A percentile compares a stretch with the other conserved stretches of the same genome.
These are phyloP conservation scores for Cornus controversa DNA, from an alignment of 148 eudicot genomes.

Conservation along the genomic window DNA sequence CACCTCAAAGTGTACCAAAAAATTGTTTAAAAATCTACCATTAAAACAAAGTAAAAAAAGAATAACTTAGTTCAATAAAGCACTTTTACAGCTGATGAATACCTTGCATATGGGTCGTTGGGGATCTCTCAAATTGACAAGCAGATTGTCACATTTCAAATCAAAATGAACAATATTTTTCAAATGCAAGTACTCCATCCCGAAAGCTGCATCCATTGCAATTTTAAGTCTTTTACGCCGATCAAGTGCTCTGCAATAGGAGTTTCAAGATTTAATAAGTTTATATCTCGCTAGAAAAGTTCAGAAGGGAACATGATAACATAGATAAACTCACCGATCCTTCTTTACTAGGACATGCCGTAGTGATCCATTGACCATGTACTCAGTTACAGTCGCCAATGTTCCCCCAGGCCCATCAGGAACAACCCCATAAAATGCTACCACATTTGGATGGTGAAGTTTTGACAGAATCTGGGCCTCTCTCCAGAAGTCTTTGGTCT, in stretches of 20 bases:
- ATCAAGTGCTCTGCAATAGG: conserved; percentile 46
- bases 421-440: conserved; percentile 96
- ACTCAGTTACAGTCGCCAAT: conserved; percentile 92
- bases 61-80: background rate
- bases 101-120: conserved; percentile 97
- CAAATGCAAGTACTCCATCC: conserved; percentile 70
- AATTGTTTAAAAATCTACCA: background rate
- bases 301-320: background rate
- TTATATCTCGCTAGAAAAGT: background rate
- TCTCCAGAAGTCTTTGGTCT: conserved; percentile 96
- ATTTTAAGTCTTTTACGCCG: conserved; percentile 50
- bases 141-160: conserved; percentile 90
- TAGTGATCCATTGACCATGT: conserved; percentile 88
- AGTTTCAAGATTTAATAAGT: background rate
- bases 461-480: conserved; percentile 91
- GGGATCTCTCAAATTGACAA: conserved; percentile 88
- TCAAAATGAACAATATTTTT: conserved; percentile 65
- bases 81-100: background rate
- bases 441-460: conserved; percentile 98
- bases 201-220: conserved; percentile 68
- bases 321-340: conserved; percentile 46
- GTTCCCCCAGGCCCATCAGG: conserved; percentile 94
- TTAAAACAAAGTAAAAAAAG: background rate
- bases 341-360: conserved; percentile 74
- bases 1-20: background rate